Percentiles rank a stretch among this genome's conserved stretches.
These are phyloP conservation scores for Metschnikowia lachancei DNA, from an alignment of 805 yeast genomes.

Conservation along the genomic window DNA sequence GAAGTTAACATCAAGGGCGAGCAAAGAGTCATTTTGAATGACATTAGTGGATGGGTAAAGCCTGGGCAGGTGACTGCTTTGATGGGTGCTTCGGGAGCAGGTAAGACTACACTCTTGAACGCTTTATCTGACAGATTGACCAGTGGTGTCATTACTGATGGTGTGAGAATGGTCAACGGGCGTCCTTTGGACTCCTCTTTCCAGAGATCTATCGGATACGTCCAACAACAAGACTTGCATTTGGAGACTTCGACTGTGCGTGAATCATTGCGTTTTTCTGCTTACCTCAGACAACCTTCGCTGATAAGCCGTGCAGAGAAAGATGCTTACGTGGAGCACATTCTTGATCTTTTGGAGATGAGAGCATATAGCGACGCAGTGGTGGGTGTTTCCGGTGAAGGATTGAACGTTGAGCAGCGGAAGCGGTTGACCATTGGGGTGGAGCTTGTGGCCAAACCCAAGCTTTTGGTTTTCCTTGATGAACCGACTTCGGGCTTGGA, in stretches of 20 bases:
- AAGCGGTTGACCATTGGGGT: constrained; percentile 53
- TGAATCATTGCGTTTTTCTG: constrained; percentile 51
- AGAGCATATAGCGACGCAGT: constrained; percentile 51
- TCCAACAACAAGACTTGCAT: constrained; percentile 58
- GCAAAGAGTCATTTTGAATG: constrained; percentile 33
- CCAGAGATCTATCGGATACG: constrained; percentile 54
- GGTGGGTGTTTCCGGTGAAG: constrained; percentile 44
- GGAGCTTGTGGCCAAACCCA: constrained; percentile 53
- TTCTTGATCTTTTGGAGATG: constrained; percentile 51
- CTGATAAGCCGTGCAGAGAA: constrained; percentile 42
- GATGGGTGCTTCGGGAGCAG: constrained; percentile 63
- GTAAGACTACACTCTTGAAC: constrained; percentile 55
- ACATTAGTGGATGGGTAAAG: constrained; percentile 28
- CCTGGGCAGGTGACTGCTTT: constrained; percentile 61
- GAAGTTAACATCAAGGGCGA: constrained; percentile 46
- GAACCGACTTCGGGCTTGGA: constrained; percentile 41
- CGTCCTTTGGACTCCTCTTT: constrained; percentile 47
- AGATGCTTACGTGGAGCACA: constrained; percentile 47
- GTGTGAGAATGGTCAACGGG: constrained; percentile 57
- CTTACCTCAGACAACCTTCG: constrained; percentile 44
- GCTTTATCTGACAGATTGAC: constrained; percentile 51
- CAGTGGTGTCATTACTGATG: constrained; percentile 51
- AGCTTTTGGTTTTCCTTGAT: constrained; percentile 46
- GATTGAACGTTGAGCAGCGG: constrained; percentile 53
- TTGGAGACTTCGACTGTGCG: constrained; percentile 48